Percentiles rank a stretch among this genome's conserved stretches.
Conservation (phyloP, 345 rosid species). For the Microcos paniculata region DNA sequence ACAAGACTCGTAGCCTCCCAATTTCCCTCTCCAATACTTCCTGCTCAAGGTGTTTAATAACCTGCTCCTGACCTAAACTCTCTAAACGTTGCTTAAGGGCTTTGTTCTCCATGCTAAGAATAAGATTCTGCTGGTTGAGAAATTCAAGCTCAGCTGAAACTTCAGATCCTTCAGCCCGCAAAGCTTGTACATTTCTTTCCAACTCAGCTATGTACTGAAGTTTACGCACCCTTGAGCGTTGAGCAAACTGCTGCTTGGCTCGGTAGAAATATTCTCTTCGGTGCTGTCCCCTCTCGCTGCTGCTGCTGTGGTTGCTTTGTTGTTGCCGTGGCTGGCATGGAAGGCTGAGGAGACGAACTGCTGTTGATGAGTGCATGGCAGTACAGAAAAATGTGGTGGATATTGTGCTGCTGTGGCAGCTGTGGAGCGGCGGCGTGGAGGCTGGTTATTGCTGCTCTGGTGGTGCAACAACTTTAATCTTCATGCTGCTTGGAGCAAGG, state of each 20-base stretch:
- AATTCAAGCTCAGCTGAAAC: constrained; percentile 90
- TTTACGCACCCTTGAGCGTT: constrained; percentile 94
- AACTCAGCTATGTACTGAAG: constrained; percentile 99
- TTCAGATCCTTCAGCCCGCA: constrained; percentile 90
- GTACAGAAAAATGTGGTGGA: too few relatives aligned
- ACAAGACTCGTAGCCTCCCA: constrained; percentile 69
- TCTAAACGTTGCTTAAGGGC: constrained; percentile 81
- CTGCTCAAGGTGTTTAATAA: constrained; percentile 87
- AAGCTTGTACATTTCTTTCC: constrained; percentile 94
- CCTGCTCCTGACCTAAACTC: constrained; percentile 77
- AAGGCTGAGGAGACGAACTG: too few relatives aligned
- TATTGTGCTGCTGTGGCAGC: too few relatives aligned
- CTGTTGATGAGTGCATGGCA: too few relatives aligned
- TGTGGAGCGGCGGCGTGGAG: too few relatives aligned
- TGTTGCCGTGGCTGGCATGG: too few relatives aligned
- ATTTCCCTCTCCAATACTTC: constrained; percentile 94
- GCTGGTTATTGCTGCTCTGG: too few relatives aligned
- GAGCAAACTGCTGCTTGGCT: constrained; percentile 99
- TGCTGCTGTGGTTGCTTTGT: too few relatives aligned
- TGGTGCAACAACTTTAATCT: too few relatives aligned
- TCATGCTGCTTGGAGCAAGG: too few relatives aligned
- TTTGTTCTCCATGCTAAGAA: constrained; percentile 88
- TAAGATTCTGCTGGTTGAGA: constrained; percentile 75
- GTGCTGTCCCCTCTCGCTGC: too few relatives aligned
- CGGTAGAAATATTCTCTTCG: too few relatives aligned